phyloP scores from a whole-genome alignment of 2,329 filamentous ascomycete genomes.

The Exophiala xenobiotica region DNA sequence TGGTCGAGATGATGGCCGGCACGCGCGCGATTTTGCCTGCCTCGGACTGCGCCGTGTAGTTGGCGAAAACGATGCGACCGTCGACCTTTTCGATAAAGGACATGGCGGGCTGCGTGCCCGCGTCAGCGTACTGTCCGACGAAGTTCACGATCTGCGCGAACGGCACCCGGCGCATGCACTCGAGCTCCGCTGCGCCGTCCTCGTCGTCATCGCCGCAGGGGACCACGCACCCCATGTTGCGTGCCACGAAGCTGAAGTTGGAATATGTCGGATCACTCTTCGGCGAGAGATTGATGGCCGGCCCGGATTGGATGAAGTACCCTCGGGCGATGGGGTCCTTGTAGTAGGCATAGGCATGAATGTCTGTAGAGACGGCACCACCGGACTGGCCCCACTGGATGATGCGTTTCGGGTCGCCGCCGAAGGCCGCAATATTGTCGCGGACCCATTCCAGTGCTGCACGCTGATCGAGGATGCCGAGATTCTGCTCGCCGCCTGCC shows the following conservation, averaged over 20 bases:
- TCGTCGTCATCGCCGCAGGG: slow-evolving; percentile 18
- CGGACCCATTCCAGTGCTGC: slow-evolving; percentile 52
- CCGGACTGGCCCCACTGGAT: slow-evolving; percentile 52
- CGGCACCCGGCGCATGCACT: slow-evolving; percentile 34
- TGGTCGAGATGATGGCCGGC: slow-evolving; percentile 19
- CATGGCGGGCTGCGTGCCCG: slow-evolving; percentile 14
- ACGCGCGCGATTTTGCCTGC: slow-evolving; percentile 20
- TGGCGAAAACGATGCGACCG: slow-evolving; percentile 33
- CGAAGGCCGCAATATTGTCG: slow-evolving; percentile 52
- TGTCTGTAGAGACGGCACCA: slow-evolving; percentile 6
- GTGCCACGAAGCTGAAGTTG: slow-evolving; percentile 36
- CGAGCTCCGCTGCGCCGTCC: slow-evolving; percentile 29
- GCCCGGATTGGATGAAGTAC: slow-evolving; percentile 26
- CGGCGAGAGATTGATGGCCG: slow-evolving; percentile 7
- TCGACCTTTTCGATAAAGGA: slow-evolving; percentile 30
- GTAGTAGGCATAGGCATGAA: slow-evolving; percentile 27
- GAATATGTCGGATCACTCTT: slow-evolving; percentile 24
- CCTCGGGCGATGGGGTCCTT: slow-evolving; percentile 30
- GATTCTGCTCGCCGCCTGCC: slow-evolving; percentile 39
- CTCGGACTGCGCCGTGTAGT: slow-evolving; percentile 28
- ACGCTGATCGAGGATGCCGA: slow-evolving; percentile 54
- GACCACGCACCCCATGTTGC: slow-evolving; percentile 32
- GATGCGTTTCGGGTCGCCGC: slow-evolving; percentile 50
- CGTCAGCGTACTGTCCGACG: slow-evolving; percentile 30
- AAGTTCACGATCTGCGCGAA: slow-evolving; percentile 32